phyloP scores from a whole-genome alignment of 345 rosid species.

The Arabis hirsuta region DNA sequence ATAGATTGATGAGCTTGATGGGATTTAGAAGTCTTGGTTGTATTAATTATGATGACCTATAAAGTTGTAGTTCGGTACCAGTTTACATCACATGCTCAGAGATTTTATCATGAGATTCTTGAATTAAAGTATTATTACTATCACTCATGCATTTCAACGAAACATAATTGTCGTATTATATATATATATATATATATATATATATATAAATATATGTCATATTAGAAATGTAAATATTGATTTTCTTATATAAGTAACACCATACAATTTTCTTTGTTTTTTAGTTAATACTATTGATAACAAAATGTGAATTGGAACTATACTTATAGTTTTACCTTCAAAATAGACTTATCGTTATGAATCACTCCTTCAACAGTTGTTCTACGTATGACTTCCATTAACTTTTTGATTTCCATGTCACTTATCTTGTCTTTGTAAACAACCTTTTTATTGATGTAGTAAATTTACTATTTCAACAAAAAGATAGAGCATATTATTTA shows the following conservation, averaged over 20 bases:
- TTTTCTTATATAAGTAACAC: background rate
- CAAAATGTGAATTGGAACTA: too few species aligned
- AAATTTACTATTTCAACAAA: too few species aligned
- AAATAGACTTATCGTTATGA: too few species aligned
- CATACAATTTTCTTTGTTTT: background rate
- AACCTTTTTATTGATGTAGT: too few species aligned
- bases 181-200: background rate
- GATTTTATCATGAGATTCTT: conserved; percentile 9
- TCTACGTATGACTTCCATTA: too few species aligned
- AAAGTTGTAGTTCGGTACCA: conserved; percentile 24
- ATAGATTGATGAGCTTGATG: conserved; percentile 22
- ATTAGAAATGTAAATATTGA: background rate
- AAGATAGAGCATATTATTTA: background rate
- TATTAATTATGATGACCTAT: conserved; percentile 35
- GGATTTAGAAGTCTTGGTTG: conserved; percentile 24
- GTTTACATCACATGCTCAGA: conserved; percentile 38
- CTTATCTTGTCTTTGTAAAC: too few species aligned
- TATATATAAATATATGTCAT: background rate
- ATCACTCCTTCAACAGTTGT: too few species aligned
- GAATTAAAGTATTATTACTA: background rate
- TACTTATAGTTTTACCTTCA: too few species aligned
- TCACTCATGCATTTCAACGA: background rate
- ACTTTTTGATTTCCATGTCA: too few species aligned
- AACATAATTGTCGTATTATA: background rate
- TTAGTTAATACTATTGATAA: too few species aligned